Base-by-base conservation (phyloP, 2,329 filamentous ascomycete species). In the Pseudocercospora fuligena region DNA sequence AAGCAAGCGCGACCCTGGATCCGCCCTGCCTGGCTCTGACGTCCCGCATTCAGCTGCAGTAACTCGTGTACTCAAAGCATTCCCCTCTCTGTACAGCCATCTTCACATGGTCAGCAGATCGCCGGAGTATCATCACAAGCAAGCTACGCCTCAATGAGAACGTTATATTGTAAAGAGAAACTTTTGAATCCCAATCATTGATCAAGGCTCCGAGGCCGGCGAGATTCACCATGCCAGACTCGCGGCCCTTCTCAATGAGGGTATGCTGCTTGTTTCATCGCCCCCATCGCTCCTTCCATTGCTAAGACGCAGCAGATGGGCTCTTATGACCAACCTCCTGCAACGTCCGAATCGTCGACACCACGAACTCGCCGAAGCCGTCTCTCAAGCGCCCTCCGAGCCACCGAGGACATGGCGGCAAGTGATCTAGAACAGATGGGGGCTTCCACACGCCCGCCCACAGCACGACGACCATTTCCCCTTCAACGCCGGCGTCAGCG, bases 291-390 rank as follows among this genome's bases (percentile, higher is more conserved):
- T 23, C 56, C 56, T 19, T 43, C 14, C 56, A 19, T 49, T 16
- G 23, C 31, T 36, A 58, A 36, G 19, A 40, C 25, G 56, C 29
- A 58, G 25, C 21, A 76, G 75, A 76, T 76, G 40, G 80, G 79
- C 49, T 76, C 75, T 71, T 82, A 82, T 73, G 82, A 84, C 73
- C 79, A 79, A 61, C 82, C 82, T 23, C 80, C 81, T 53, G 81
- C 82, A 49, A 77, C 75, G n/a, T 59, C 73, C 19, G 70, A 72
- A 64, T 51, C 72, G 21, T 73, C 69, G 36, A 75, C 69, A 14
- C 72, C 72, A 12, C 73, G 71, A 29, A 74, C 74, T 46, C 77
- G 77, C 61, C 73, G 77, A 46, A 73, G 69, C 33, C 72, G 74
- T 27, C 72, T 80, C 25, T 77, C 76, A 36, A 74, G 76, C 60